Evolutionary conservation across 2,329 filamentous ascomycete species (phyloP).

Genomic region (Epichloe hybrida): DNA sequence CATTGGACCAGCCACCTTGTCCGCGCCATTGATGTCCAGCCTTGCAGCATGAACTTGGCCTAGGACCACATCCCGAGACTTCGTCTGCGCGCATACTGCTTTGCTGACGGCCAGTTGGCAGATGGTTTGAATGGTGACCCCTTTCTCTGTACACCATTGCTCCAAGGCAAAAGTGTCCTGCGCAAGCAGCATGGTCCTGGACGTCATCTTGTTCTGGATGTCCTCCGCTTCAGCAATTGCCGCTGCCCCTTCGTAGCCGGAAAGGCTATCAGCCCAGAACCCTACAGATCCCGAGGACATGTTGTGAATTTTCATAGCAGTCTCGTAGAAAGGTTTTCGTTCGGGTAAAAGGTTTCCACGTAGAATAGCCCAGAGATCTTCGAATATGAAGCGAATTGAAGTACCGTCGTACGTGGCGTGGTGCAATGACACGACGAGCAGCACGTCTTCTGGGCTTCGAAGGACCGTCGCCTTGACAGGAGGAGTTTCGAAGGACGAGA

Average conservation of each 20-base stretch:
- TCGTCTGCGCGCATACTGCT: not conserved
- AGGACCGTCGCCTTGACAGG: not conserved
- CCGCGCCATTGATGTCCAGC: not conserved
- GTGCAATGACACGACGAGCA: not conserved
- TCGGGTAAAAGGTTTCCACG: not conserved
- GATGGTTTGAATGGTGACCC: not conserved
- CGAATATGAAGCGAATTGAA: not conserved
- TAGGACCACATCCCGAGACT: not conserved
- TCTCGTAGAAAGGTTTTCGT: not conserved
- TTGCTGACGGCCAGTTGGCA: not conserved
- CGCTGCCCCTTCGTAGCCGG: not conserved
- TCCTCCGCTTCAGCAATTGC: not conserved
- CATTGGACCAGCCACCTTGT: not conserved
- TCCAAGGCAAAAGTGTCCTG: not conserved
- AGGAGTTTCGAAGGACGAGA: not conserved
- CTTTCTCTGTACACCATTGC: not conserved
- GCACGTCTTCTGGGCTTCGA: not conserved
- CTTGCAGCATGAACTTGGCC: not conserved
- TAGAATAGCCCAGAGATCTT: not conserved
- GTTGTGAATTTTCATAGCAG: not conserved
- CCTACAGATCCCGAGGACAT: not conserved
- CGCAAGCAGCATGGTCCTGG: not conserved
- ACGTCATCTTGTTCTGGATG: not conserved
- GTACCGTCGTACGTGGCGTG: not conserved
- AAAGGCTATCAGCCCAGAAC: not conserved